phyloP scores from a whole-genome alignment of 345 rosid genomes.

The Salix exigua region DNA sequence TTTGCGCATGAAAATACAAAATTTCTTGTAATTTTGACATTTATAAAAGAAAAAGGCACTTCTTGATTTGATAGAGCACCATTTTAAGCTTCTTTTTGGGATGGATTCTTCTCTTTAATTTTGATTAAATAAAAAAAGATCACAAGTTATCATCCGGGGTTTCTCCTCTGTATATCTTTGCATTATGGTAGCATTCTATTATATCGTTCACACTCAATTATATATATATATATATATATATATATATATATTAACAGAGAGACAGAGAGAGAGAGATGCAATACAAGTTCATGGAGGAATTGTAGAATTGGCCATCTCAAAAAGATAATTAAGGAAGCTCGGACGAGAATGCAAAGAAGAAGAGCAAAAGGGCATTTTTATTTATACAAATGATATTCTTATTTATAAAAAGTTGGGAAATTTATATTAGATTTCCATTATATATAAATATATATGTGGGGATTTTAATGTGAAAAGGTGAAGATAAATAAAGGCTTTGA shows the following conservation, averaged over 20 bases:
- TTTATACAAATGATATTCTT: too few relatives aligned
- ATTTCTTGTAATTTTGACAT: neutral
- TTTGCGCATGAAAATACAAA: conserved; percentile 7
- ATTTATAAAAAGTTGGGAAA: too few relatives aligned
- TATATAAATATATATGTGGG: neutral
- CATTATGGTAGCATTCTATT: neutral
- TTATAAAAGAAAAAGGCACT: neutral
- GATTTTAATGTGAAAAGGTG: conserved; percentile 2
- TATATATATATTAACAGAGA: too few relatives aligned
- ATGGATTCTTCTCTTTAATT: neutral
- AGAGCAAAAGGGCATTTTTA: too few relatives aligned
- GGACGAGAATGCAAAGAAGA: too few relatives aligned
- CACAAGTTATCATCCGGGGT: neutral
- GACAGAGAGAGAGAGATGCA: too few relatives aligned
- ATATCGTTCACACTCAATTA: too few relatives aligned
- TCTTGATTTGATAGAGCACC: neutral
- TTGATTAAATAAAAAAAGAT: neutral
- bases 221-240: too few relatives aligned
- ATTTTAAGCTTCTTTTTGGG: neutral
- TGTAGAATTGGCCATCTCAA: neutral
- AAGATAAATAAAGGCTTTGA: conserved; percentile 29
- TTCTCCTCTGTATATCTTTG: neutral
- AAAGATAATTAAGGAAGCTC: neutral
- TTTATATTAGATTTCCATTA: too few relatives aligned
- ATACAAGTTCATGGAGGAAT: neutral